phyloP scores from a whole-genome alignment of 1,284 basidiomycete genomes.

The Inonotus obliquus region DNA sequence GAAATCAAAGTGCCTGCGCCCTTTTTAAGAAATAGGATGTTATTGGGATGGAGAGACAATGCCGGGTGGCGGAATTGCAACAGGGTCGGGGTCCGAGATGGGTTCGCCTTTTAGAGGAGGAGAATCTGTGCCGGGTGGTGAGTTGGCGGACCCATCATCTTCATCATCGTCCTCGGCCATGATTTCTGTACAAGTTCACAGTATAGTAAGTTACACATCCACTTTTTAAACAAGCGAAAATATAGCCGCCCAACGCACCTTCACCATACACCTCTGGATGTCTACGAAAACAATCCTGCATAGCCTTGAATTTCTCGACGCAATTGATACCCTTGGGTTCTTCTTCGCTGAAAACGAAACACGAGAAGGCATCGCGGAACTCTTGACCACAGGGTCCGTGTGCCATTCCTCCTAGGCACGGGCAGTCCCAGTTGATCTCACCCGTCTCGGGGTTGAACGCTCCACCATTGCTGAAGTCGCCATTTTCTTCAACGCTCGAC shows the following conservation, averaged over 20 bases:
- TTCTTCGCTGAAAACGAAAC: constrained; percentile 91
- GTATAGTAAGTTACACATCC: constrained; percentile 7
- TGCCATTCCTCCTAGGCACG: constrained; percentile 98
- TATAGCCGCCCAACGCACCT: constrained; percentile 46
- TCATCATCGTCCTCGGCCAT: constrained; percentile 55
- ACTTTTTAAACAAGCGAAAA: constrained; percentile 5
- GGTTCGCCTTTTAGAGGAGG: constrained; percentile 1
- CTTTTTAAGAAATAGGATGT: background rate
- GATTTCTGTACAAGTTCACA: constrained; percentile 40
- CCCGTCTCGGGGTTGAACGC: constrained; percentile 92
- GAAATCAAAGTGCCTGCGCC: background rate
- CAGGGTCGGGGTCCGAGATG: background rate
- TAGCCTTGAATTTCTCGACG: constrained; percentile 94
- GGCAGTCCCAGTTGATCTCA: constrained; percentile 98
- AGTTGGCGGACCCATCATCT: constrained; percentile 16
- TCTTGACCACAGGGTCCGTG: constrained; percentile 93
- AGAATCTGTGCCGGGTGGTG: constrained; percentile 1
- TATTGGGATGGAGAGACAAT: background rate
- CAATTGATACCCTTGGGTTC: constrained; percentile 99
- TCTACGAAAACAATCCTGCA: constrained; percentile 97
- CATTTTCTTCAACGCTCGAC: constrained; percentile 24
- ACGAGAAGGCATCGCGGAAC: constrained; percentile 96
- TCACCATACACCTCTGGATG: constrained; percentile 96
- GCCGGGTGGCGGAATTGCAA: background rate
- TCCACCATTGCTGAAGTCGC: constrained; percentile 36